phyloP scores from a whole-genome alignment of 345 rosid genomes.

The Rubroshorea leprosula region DNA sequence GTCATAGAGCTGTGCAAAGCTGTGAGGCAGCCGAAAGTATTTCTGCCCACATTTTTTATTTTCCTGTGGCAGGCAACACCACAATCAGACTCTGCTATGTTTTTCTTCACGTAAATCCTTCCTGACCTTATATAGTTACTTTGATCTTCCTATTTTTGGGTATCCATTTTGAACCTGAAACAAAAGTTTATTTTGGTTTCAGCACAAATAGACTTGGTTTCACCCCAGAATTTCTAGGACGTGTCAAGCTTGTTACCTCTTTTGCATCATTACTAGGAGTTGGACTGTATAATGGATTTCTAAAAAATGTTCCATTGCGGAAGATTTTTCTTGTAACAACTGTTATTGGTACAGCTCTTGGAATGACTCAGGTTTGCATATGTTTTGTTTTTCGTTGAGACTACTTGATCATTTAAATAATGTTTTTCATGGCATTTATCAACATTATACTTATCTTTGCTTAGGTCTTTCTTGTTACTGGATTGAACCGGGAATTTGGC shows the following conservation, averaged over 20 bases:
- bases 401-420: slow-evolving; percentile 1
- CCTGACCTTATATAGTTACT: slow-evolving; percentile 1
- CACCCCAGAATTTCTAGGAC: slow-evolving; percentile 93
- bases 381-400: too few species aligned
- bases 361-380: slow-evolving; percentile 92
- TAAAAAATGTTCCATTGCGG: slow-evolving; percentile 70
- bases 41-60: slow-evolving; percentile 77
- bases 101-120: slow-evolving; percentile 80
- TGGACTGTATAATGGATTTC: slow-evolving; percentile 87
- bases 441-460: slow-evolving; percentile 5
- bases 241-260: slow-evolving; percentile 84
- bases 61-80: slow-evolving; percentile 99
- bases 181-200: slow-evolving; percentile 23
- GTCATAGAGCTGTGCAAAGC: slow-evolving; percentile 66
- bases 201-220: slow-evolving; percentile 95
- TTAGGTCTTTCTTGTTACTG: slow-evolving; percentile 85
- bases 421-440: neutral
- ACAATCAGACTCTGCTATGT: slow-evolving; percentile 94
- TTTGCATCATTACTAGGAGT: slow-evolving; percentile 88
- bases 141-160: neutral
- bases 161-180: slow-evolving; percentile 7
- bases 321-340: slow-evolving; percentile 81
- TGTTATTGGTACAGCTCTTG: slow-evolving; percentile 66
- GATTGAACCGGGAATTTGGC: slow-evolving; percentile 72
- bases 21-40: slow-evolving; percentile 71